Base-by-base conservation (phyloP, 2,329 filamentous ascomycete genomes). In the Colletotrichum sp. region DNA sequence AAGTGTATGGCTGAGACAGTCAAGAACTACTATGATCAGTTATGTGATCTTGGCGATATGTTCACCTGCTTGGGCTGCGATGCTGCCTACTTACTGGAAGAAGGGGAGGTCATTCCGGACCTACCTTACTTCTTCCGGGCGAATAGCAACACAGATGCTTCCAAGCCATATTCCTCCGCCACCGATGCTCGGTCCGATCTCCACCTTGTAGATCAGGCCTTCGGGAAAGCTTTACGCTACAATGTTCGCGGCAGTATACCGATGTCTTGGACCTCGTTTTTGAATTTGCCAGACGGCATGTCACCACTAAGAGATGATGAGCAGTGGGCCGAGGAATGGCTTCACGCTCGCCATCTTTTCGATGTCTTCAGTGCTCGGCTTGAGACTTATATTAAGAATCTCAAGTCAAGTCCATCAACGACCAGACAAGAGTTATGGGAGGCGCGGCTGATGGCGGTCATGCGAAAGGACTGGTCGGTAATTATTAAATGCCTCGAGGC, bases 21-120 rank as follows among this genome's bases (percentile, higher is more conserved):
- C 12, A 48, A 7, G 7, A 69, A 39, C 7, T 69, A 69, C 6
- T 63, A 22, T 12, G 36, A 55, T 22, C 71, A 72, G n/a, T 36
- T 81, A 0, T 74, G 44, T 11, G 78, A 81, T 9, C 75, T 80
- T 5, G 74, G 61, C 11, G 77, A 80, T 11, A 79, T 80, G 69
- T 80, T 81, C 30, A 69, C 65, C 1, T 76, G 72, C 3, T 19
- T 80, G 2, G 77, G 76, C 0, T 71, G 78, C 0, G 79, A 81
- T 22, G 72, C 77, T 1, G 80, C 79, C 4, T 75, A 70, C 11
- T 77, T 80, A n/a, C 28, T 81, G 39, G 79, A 80, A 28, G 75
- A 78, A 6, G 60, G 39, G 4, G 71, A 36, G 1, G 5, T 63
- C 22, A 34, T 36, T 13, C 64, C 71, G 0, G 65, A 73, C 30